phyloP scores from a whole-genome alignment of 2,329 filamentous ascomycete species.

The Diaporthe velutina region DNA sequence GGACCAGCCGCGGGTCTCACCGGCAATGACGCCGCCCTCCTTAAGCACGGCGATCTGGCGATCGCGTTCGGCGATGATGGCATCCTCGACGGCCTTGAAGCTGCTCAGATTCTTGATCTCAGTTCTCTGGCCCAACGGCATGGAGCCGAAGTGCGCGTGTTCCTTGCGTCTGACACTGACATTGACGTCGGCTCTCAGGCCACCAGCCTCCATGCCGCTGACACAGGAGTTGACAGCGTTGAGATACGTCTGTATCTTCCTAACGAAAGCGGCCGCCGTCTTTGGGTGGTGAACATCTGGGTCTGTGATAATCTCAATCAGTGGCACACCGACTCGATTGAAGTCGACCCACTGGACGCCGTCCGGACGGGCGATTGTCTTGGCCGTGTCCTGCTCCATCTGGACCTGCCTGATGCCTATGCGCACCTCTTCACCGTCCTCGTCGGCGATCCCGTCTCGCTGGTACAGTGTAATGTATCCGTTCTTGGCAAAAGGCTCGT shows the following conservation, averaged over 20 bases:
- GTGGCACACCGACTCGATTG: slow-evolving; percentile 89
- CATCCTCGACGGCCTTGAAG: slow-evolving; percentile 95
- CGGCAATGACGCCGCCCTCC: slow-evolving; percentile 78
- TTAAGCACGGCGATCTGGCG: slow-evolving; percentile 87
- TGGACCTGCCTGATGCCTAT: slow-evolving; percentile 95
- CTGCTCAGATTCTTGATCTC: slow-evolving; percentile 98
- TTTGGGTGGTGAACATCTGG: slow-evolving; percentile 89
- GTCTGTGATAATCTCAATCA: slow-evolving; percentile 95
- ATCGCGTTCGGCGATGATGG: slow-evolving; percentile 90
- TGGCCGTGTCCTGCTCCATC: slow-evolving; percentile 97
- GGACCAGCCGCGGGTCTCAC: slow-evolving; percentile 95
- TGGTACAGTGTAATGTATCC: slow-evolving; percentile 78
- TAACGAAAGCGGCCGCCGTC: slow-evolving; percentile 88
- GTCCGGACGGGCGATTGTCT: slow-evolving; percentile 84
- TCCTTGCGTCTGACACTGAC: slow-evolving; percentile 81
- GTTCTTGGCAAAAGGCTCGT: slow-evolving; percentile 77
- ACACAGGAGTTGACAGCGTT: slow-evolving; percentile 87
- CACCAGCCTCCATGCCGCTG: slow-evolving; percentile 92
- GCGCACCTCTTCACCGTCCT: slow-evolving; percentile 77
- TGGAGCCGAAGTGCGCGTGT: slow-evolving; percentile 47
- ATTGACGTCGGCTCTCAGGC: slow-evolving; percentile 93
- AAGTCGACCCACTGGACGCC: slow-evolving; percentile 87
- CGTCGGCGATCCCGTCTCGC: slow-evolving; percentile 83
- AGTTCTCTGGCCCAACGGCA: slow-evolving; percentile 81
- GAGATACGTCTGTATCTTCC: slow-evolving; percentile 87